Conservation (phyloP, 371 early-diverging fungal genomes). For the Batkoa obscura region DNA sequence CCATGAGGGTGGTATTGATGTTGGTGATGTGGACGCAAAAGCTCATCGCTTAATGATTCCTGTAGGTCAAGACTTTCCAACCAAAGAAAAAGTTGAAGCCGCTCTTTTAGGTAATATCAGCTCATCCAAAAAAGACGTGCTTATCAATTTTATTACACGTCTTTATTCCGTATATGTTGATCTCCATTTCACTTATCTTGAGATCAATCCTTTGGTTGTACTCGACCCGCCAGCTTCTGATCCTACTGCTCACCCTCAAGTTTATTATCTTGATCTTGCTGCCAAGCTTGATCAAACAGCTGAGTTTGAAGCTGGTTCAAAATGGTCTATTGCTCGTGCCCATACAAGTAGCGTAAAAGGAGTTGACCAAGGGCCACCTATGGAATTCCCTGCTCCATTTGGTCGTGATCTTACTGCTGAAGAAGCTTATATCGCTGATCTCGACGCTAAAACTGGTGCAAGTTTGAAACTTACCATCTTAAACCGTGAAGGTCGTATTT, state of each 20-base stretch:
- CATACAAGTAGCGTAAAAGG: conserved; percentile 18
- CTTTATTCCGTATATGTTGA: conserved; percentile 88
- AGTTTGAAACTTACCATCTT: conserved; percentile 91
- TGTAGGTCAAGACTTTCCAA: conserved; percentile 41
- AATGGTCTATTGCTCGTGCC: conserved; percentile 60
- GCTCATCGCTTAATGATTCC: conserved; percentile 64
- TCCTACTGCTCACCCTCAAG: conserved; percentile 34
- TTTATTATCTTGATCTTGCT: conserved; percentile 87
- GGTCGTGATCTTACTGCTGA: conserved; percentile 89
- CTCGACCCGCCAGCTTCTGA: conserved; percentile 18
- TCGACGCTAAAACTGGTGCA: conserved; percentile 96
- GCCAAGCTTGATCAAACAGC: conserved; percentile 97
- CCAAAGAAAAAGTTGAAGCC: conserved; percentile 37
- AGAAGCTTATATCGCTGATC: conserved; percentile 91
- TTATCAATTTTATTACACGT: conserved; percentile 77
- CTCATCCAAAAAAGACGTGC: conserved; percentile 55
- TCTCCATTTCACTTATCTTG: conserved; percentile 93
- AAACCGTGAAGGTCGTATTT: conserved; percentile 84
- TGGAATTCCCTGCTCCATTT: conserved; percentile 96
- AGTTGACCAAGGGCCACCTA: conserved; percentile 61
- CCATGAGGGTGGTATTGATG: conserved; percentile 93
- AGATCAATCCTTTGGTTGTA: conserved; percentile 96
- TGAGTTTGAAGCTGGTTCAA: conserved; percentile 85
- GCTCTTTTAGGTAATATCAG: conserved; percentile 40
- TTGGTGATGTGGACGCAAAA: conserved; percentile 97